Percentiles rank a stretch among this genome's conserved stretches.
phyloP scores from a whole-genome alignment of 1,284 basidiomycete species.

The Apiotrichum laibachii region DNA sequence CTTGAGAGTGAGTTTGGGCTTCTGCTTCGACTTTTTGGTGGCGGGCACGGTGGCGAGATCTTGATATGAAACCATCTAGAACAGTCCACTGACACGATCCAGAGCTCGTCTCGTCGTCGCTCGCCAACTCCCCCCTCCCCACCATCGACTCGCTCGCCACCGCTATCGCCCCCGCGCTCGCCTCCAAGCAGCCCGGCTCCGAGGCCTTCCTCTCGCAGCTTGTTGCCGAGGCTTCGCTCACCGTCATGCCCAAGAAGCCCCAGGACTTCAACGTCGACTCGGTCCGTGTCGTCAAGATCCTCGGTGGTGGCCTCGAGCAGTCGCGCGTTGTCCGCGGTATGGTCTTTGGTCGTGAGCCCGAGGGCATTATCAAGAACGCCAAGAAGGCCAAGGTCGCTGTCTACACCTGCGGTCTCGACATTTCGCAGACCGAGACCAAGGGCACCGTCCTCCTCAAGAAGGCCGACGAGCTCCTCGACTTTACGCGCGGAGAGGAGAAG shows the following conservation, averaged over 20 bases:
- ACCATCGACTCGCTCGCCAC: slow-evolving; percentile 71
- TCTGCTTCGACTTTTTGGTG: too few species aligned
- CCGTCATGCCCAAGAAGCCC: slow-evolving; percentile 83
- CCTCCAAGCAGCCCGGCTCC: slow-evolving; percentile 94
- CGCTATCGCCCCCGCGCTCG: slow-evolving; percentile 86
- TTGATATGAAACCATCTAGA: too few species aligned
- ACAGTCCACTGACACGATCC: background rate
- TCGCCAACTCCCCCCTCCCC: slow-evolving; percentile 64
- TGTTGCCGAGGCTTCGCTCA: slow-evolving; percentile 87
- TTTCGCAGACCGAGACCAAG: slow-evolving; percentile 97
- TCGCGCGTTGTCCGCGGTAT: slow-evolving; percentile 94
- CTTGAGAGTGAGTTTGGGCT: slow-evolving; percentile 71
- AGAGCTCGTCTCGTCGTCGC: slow-evolving; percentile 38
- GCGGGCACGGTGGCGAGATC: too few species aligned
- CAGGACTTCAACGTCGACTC: slow-evolving; percentile 97
- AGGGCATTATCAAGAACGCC: slow-evolving; percentile 79
- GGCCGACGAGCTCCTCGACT: slow-evolving; percentile 95
- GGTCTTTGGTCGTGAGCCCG: slow-evolving; percentile 95
- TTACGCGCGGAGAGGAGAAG: slow-evolving; percentile 91
- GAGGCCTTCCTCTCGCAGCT: slow-evolving; percentile 80
- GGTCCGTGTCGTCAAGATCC: slow-evolving; percentile 96
- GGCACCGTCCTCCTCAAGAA: slow-evolving; percentile 96
- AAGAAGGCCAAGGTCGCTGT: slow-evolving; percentile 85
- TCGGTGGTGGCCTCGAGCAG: slow-evolving; percentile 80
- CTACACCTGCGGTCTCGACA: slow-evolving; percentile 88